Percentiles rank a stretch among this genome's conserved stretches.
Evolutionary conservation across 192 early-diverging fungal genomes (phyloP).

Genomic region (Globomyces pollinis-pini): DNA sequence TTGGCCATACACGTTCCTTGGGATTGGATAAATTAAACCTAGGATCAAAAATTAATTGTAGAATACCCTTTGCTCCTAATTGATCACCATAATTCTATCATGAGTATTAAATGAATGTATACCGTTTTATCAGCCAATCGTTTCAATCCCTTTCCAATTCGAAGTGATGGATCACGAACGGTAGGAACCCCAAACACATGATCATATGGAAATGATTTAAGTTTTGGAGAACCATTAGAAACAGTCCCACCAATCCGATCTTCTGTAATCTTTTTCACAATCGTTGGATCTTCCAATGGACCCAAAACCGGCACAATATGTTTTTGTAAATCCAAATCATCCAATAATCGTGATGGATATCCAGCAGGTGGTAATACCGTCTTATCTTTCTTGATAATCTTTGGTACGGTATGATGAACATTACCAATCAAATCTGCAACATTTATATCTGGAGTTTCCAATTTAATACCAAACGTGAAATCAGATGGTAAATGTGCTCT

Average conservation of each 20-base stretch:
- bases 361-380: conserved; percentile 4
- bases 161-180: conserved; percentile 15
- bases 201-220: conserved; percentile 5
- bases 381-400: conserved; percentile 1
- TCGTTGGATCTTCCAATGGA: conserved; percentile 2
- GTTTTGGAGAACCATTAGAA: neutral
- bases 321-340: conserved; percentile 7
- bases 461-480: conserved; percentile 26
- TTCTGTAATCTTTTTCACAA: conserved; percentile 12
- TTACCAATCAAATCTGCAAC: conserved; percentile 27
- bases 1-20: conserved; percentile 26
- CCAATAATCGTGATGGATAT: neutral
- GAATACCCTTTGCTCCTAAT: conserved; percentile 25
- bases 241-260: conserved; percentile 5
- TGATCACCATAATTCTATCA: conserved; percentile 33
- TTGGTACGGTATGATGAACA: neutral
- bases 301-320: neutral
- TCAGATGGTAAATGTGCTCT: conserved; percentile 23
- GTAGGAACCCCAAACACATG: conserved; percentile 35
- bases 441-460: conserved; percentile 21
- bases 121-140: conserved; percentile 26
- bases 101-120: neutral
- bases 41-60: neutral
- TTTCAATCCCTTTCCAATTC: conserved; percentile 18
- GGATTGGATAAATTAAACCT: conserved; percentile 31